A percentile compares a stretch with the other conserved stretches of the same genome.
Evolutionary conservation across 768 basidiomycete genomes (phyloP).

Genomic region (Plicaturopsis crispa): DNA sequence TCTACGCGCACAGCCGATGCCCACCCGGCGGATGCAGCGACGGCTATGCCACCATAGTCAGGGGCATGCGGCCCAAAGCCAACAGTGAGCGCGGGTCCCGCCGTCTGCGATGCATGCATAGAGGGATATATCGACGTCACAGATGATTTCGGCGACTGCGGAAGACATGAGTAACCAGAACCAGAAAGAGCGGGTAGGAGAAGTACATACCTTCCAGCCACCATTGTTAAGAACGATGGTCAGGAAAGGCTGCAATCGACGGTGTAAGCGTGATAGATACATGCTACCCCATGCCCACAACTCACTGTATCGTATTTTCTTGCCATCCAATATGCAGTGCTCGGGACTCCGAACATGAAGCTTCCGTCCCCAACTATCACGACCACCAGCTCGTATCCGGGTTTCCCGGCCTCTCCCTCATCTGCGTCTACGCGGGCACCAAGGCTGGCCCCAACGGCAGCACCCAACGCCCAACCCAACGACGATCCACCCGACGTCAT

Average conservation of each 20-base stretch:
- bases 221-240: conserved; percentile 69
- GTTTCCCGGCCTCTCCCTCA: conserved; percentile 13
- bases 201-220: conserved; percentile 45
- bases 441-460: conserved; percentile 50
- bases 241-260: conserved; percentile 47
- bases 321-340: conserved; percentile 68
- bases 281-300: no score
- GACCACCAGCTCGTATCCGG: conserved; percentile 43
- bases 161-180: conserved; percentile 3
- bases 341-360: conserved; percentile 60
- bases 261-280: background rate
- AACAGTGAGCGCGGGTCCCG: conserved; percentile 45
- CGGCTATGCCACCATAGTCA: conserved; percentile 55
- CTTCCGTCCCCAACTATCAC: conserved; percentile 65
- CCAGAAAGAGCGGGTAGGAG: background rate
- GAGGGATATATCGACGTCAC: conserved; percentile 59
- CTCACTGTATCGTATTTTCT: conserved; percentile 57
- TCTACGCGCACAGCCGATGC: conserved; percentile 41
- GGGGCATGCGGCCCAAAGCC: conserved; percentile 61
- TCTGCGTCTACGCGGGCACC: conserved; percentile 33
- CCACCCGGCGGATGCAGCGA: conserved; percentile 66
- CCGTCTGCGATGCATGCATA: conserved; percentile 32
- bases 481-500: conserved; percentile 56
- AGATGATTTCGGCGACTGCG: conserved; percentile 51
- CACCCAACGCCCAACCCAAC: conserved; percentile 64